Conservation (phyloP, 2,329 filamentous ascomycete genomes). For the Calonectria naviculata region DNA sequence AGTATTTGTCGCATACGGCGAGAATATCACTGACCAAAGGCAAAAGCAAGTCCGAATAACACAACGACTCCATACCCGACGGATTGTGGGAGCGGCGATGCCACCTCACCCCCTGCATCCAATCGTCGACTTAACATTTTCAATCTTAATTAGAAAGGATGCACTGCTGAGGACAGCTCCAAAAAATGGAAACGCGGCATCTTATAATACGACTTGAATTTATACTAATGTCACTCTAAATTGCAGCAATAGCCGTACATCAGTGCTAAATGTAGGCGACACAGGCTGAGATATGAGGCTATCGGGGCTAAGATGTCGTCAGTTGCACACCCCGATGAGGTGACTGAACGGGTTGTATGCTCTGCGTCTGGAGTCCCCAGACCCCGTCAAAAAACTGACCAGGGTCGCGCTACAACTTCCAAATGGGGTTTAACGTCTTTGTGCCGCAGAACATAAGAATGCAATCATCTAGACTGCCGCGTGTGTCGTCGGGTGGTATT, state of each 20-base stretch:
- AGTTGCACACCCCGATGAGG: constrained; percentile 10
- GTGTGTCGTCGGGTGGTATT: not conserved
- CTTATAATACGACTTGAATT: not conserved
- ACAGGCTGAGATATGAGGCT: constrained; percentile 17
- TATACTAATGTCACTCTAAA: not conserved
- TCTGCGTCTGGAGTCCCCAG: not conserved
- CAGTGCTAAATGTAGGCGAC: not conserved
- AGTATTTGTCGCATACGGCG: not conserved
- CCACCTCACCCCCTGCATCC: constrained; percentile 2
- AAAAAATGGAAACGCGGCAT: not conserved
- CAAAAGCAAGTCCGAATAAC: constrained; percentile 78
- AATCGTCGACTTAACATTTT: constrained; percentile 8
- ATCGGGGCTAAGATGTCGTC: constrained; percentile 22
- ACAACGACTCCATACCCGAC: constrained; percentile 81
- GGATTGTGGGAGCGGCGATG: constrained; percentile 20
- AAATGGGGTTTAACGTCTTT: constrained; percentile 13
- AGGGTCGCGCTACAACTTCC: constrained; percentile 24
- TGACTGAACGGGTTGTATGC: not conserved
- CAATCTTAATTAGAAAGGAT: not conserved
- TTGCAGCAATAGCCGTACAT: not conserved
- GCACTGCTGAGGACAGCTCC: not conserved
- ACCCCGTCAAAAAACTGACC: constrained; percentile 4
- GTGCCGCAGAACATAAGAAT: not conserved
- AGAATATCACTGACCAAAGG: constrained; percentile 68
- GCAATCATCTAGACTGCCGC: not conserved